Percentiles rank a stretch among this genome's conserved stretches.
Conservation (phyloP, 495 filamentous ascomycete genomes). For the Talaromyces stipitatus region DNA sequence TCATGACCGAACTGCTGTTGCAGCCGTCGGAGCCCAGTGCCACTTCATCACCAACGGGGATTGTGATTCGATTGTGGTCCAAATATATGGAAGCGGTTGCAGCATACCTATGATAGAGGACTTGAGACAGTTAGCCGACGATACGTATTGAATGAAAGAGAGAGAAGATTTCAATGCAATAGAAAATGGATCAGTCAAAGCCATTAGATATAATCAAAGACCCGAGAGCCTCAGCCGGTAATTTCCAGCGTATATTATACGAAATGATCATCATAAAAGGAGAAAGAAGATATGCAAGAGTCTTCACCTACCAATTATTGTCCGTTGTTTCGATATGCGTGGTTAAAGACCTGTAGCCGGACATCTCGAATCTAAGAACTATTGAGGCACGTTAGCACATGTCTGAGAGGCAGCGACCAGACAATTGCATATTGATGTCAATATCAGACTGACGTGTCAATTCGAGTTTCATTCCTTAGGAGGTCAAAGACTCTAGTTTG, state of each 20-base stretch:
- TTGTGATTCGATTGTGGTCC: background rate
- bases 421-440: background rate
- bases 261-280: conserved; percentile 69
- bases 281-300: background rate
- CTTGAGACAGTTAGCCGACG: conserved; percentile 3
- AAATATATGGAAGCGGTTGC: background rate
- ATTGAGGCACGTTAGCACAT: conserved; percentile 1
- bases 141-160: background rate
- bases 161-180: background rate
- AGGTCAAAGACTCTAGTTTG: conserved; percentile 99
- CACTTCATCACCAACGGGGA: conserved; percentile 75
- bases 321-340: background rate
- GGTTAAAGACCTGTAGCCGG: background rate
- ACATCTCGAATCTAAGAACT: background rate
- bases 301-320: conserved; percentile 1
- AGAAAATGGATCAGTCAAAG: conserved; percentile 71
- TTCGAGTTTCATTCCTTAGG: conserved; percentile 76
- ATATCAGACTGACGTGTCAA: conserved; percentile 99
- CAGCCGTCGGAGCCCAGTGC: conserved; percentile 98
- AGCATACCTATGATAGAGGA: conserved; percentile 9
- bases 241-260: conserved; percentile 97
- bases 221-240: conserved; percentile 87
- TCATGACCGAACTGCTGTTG: conserved; percentile 52
- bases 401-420: background rate
- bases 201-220: conserved; percentile 75